Base-by-base conservation (phyloP, 2,329 filamentous ascomycete genomes). In the Fusarium duplospermum region DNA sequence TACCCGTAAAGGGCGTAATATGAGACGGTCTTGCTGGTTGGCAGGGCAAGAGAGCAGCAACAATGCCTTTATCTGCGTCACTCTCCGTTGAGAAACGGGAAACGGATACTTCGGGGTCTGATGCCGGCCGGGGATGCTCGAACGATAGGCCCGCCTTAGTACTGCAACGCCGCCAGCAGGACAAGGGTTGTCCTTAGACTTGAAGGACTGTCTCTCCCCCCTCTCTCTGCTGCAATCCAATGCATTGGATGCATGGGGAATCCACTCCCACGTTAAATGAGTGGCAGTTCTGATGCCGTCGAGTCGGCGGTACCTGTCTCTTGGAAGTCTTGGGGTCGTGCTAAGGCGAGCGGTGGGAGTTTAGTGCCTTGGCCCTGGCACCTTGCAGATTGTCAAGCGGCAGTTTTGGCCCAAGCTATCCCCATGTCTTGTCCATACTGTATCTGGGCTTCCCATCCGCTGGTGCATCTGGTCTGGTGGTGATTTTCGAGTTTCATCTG, bases 331-430 rank as follows among this genome's bases (percentile, higher is more conserved):
- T 58, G 36, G 54, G 40, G 31, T 20, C 54, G 29, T 50, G 63
- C 54, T 36, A 65, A 69, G 67, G 40, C 63, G 66, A 61, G 68
- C 42, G 62, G 57, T 66, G 57, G 52, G 58, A 31, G 38, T 36
- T 40, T 63, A 73, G 58, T 71, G 71, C 68, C 67, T 66, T 74
- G 52, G 54, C 52, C 54, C 33, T 45, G 52, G 68, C 68, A 52
- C 38, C 67, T 65, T 71, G 52, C 59, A 61, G 45, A 50, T 33
- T 63, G 61, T 66, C 35, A 35, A 73, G 64, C 54, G 61, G 68
- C 45, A 66, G 61, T 69, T 57, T 40, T 36, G 33, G 29, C 20
- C 31, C 47, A 74, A 71, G 71, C 60, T 62, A 33, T 61, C 50
- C 64, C 45, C 42, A 62, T 29, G 38, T 50, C 59, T 35, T 35